Evolutionary conservation across 163 green algal species (phyloP).

Genomic region (Chlorella variabilis): DNA sequence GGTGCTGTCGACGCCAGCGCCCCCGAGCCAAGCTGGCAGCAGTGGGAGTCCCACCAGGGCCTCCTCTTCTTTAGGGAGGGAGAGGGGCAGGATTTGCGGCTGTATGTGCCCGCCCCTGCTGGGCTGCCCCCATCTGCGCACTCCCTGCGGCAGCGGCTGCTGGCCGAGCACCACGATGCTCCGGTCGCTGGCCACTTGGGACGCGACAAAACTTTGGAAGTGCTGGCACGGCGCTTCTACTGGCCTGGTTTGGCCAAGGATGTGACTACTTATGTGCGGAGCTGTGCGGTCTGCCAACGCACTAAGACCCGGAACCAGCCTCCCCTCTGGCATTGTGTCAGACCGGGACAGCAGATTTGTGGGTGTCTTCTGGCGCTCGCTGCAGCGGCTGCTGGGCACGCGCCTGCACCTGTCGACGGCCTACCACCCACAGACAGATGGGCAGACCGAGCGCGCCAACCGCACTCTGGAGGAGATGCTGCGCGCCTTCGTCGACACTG

Average conservation of each 20-base stretch:
- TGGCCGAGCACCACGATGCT: constrained; percentile 8
- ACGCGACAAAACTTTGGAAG: not conserved
- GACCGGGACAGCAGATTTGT: constrained; percentile 63
- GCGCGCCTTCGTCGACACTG: not conserved
- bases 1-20: too few relatives aligned
- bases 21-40: too few relatives aligned
- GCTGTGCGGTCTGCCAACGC: constrained; percentile 41
- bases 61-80: not conserved
- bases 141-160: not conserved
- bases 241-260: not conserved
- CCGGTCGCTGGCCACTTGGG: constrained; percentile 21
- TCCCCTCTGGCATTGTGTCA: constrained; percentile 45
- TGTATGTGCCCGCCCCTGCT: not conserved
- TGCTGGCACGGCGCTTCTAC: not conserved
- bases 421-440: constrained; percentile 72
- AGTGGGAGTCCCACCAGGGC: not conserved
- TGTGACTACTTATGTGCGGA: not conserved
- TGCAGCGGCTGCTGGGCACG: constrained; percentile 42
- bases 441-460: constrained; percentile 68
- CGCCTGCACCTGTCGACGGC: constrained; percentile 54
- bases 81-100: not conserved
- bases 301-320: constrained; percentile 12
- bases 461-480: constrained; percentile 65
- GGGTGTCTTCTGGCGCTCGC: constrained; percentile 54
- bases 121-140: too few relatives aligned